A percentile compares a stretch with the other conserved stretches of the same genome.
These are phyloP conservation scores for Zopfochytrium polystomum DNA, from an alignment of 371 early-diverging fungal genomes.

Conservation along the genomic window DNA sequence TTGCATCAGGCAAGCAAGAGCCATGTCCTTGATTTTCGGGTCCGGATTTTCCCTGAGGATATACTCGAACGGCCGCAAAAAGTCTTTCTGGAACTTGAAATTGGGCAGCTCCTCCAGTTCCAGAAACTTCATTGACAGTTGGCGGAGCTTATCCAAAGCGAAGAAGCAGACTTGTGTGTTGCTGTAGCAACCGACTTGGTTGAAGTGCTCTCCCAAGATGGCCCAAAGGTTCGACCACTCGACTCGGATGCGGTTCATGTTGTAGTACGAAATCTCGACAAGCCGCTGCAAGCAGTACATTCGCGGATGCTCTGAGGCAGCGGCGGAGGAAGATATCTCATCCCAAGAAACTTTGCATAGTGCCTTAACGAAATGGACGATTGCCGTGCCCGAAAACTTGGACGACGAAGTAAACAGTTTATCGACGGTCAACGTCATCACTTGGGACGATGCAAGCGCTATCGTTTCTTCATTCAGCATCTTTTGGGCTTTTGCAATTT, in stretches of 20 bases:
- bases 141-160: slow-evolving; percentile 87
- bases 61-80: slow-evolving; percentile 85
- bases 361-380: slow-evolving; percentile 85
- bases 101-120: slow-evolving; percentile 90
- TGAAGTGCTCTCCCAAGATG: slow-evolving; percentile 86
- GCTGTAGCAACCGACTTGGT: slow-evolving; percentile 84
- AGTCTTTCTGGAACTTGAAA: slow-evolving; percentile 95
- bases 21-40: slow-evolving; percentile 88
- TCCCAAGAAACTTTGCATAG: slow-evolving; percentile 85
- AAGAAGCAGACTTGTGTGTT: slow-evolving; percentile 85
- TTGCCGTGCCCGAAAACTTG: slow-evolving; percentile 57
- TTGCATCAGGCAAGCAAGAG: slow-evolving; percentile 81
- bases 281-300: slow-evolving; percentile 90
- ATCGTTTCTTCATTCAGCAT: slow-evolving; percentile 41
- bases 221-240: slow-evolving; percentile 96
- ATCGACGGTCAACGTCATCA: slow-evolving; percentile 74
- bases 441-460: slow-evolving; percentile 56
- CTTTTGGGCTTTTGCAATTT: background rate
- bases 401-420: slow-evolving; percentile 70
- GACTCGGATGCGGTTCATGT: slow-evolving; percentile 94
- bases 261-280: slow-evolving; percentile 93
- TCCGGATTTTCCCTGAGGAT: slow-evolving; percentile 74
- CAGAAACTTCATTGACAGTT: slow-evolving; percentile 91
- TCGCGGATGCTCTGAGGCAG: slow-evolving; percentile 52
- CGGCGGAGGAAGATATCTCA: slow-evolving; percentile 68